A percentile compares a stretch with the other conserved stretches of the same genome.
Conservation (phyloP, 2,329 filamentous ascomycete species). For the Simplicillium aogashimaense region DNA sequence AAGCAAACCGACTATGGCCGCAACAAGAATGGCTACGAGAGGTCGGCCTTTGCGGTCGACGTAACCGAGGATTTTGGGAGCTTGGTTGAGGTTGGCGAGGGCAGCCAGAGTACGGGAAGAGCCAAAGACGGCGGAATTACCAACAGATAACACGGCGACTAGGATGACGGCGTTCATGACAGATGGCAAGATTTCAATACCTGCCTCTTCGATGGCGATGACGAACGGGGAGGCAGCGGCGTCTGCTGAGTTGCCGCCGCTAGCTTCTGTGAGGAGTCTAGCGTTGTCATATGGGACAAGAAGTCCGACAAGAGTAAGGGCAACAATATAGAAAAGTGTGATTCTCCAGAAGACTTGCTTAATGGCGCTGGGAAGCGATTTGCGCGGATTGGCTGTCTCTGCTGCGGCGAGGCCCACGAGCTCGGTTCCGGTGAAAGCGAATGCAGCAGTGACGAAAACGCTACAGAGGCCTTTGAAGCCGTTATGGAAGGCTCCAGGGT, state of each 20-base stretch:
- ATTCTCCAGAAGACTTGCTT: conserved; percentile 97
- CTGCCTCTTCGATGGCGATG: conserved; percentile 78
- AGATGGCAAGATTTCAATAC: conserved; percentile 70
- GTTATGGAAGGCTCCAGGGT: conserved; percentile 77
- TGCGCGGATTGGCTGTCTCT: conserved; percentile 68
- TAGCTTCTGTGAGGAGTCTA: conserved; percentile 47
- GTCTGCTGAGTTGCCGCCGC: conserved; percentile 30
- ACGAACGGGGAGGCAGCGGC: conserved; percentile 82
- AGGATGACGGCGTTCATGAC: conserved; percentile 96
- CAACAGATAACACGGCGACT: conserved; percentile 80
- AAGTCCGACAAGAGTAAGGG: conserved; percentile 70
- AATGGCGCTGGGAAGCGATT: conserved; percentile 75
- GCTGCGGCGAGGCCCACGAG: conserved; percentile 68
- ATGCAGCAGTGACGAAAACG: conserved; percentile 68
- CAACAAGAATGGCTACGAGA: conserved; percentile 59
- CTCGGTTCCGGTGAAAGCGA: conserved; percentile 68
- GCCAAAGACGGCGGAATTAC: conserved; percentile 86
- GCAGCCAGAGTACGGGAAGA: conserved; percentile 84
- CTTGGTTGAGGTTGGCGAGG: conserved; percentile 78
- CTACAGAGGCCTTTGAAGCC: conserved; percentile 77
- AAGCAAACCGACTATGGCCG: conserved; percentile 61
- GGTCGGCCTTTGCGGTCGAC: conserved; percentile 77
- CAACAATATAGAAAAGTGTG: conserved; percentile 79
- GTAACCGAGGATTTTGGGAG: conserved; percentile 67
- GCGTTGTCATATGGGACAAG: conserved; percentile 65